Base-by-base conservation (phyloP, 257 asterid species). In the Jacaranda mimosifolia region DNA sequence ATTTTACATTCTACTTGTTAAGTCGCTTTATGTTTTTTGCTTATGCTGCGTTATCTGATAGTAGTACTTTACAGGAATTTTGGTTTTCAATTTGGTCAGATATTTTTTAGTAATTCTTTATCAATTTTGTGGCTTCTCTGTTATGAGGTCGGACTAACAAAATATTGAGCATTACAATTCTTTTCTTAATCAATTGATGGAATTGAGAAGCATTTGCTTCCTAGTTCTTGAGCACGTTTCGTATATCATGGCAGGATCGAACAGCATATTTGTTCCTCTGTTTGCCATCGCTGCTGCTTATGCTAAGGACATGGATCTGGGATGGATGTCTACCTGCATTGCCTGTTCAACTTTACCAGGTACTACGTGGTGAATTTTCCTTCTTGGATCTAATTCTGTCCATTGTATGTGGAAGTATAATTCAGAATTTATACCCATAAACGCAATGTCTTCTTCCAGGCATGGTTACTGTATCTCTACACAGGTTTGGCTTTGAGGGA, bases 301-400 rank as follows among this genome's bases (percentile, higher is more conserved):
- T 80, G 56, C 81, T 88, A 52, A 88, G 97, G 80, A 88, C 98
- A 11, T 79, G 91, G 86, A 56, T 90, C 63, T 93, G 98, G 98
- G 89, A 87, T 76, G 99, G 97, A 84, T 91, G 99, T 78, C 82
- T 96, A 59, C 98, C 98, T 59, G 98, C 99, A 58, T 84, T 90
- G 87, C 96, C 99, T 4, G 98, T 96, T 82, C 99, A 96, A 81
- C 94, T 96, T 68, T 96, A 93, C 86, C 99, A 96, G 97, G 99
- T 96, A 79, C 59, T 18, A 58, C 53, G 60, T 78, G 77, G 52
- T 21, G 36, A 76, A 52, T n/a, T 21, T 39, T 74, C 68, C 52
- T 48, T 55, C 63, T 57, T 68, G 40, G 32, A 13, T 58, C 43
- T 21, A 63, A 1, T 17, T n/a, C 45, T 71, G 18, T 70, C 58